These are phyloP conservation scores for Crithidia acanthocephali DNA, from an alignment of 208 protist species.

Conservation along the genomic window DNA sequence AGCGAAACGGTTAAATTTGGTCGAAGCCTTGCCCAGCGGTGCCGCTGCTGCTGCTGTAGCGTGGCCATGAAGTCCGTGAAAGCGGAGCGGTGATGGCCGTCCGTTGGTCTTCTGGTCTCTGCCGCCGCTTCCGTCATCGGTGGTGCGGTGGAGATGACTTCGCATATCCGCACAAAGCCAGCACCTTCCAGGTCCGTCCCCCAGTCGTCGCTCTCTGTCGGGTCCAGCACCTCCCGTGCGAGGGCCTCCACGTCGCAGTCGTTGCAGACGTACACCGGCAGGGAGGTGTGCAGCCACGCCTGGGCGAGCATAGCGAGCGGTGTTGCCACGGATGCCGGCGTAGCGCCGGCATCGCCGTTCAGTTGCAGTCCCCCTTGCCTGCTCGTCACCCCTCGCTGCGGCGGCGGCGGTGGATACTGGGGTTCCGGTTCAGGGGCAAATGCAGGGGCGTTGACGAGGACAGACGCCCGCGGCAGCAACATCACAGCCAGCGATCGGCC, in stretches of 20 bases:
- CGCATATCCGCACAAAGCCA: conserved; percentile 41
- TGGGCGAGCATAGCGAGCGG: conserved; percentile 12
- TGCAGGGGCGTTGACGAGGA: conserved; percentile 16
- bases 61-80: too few relatives aligned
- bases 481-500: conserved; percentile 29
- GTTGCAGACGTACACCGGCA: conserved; percentile 42
- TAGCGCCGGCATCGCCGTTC: not conserved
- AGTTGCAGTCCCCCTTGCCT: too few relatives aligned
- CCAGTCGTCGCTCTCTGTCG: conserved; percentile 36
- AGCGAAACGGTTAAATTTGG: conserved; percentile 14
- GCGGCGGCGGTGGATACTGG: not conserved
- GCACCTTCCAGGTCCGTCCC: conserved; percentile 36
- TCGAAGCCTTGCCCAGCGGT: not conserved
- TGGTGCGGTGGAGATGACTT: conserved; percentile 30
- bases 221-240: conserved; percentile 29
- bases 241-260: conserved; percentile 46
- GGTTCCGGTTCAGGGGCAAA: not conserved
- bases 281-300: conserved; percentile 31
- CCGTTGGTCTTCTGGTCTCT: not conserved
- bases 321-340: not conserved
- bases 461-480: conserved; percentile 32
- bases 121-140: not conserved
- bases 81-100: not conserved
- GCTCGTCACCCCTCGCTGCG: too few relatives aligned
- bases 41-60: not conserved